phyloP scores from a whole-genome alignment of 805 yeast genomes.

The Cyberlindnera mississippiensis region DNA sequence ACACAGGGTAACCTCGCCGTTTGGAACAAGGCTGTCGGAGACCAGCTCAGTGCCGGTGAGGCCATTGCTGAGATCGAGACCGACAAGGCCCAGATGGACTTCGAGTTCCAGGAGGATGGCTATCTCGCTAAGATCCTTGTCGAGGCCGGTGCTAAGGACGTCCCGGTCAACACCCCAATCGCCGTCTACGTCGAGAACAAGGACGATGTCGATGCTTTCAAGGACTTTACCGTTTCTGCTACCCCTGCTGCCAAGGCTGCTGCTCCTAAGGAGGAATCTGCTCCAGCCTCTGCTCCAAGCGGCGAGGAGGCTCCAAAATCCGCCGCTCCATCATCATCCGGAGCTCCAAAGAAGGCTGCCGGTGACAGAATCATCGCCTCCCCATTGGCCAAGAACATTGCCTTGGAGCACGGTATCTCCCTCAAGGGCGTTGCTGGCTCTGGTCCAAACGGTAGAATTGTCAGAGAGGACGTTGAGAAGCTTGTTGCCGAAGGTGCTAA shows the following conservation, averaged over 20 bases:
- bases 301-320: conserved; percentile 1
- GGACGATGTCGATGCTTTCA: conserved; percentile 83
- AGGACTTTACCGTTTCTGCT: conserved; percentile 79
- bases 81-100: conserved; percentile 97
- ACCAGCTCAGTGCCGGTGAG: conserved; percentile 85
- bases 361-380: conserved; percentile 84
- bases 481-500: conserved; percentile 45
- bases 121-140: conserved; percentile 82
- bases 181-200: conserved; percentile 93
- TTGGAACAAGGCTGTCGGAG: conserved; percentile 92
- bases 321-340: conserved; percentile 30
- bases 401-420: conserved; percentile 87
- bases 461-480: conserved; percentile 84
- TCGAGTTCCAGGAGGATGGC: conserved; percentile 97
- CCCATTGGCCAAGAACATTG: conserved; percentile 90
- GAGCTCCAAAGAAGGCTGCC: conserved; percentile 32
- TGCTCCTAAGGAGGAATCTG: conserved; percentile 20
- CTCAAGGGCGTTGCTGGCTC: conserved; percentile 83
- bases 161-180: conserved; percentile 93
- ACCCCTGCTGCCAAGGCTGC: conserved; percentile 34
- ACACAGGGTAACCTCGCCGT: conserved; percentile 87
- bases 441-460: conserved; percentile 94
- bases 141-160: conserved; percentile 81
- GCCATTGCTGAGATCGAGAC: conserved; percentile 96
- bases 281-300: conserved; percentile 16